Evolutionary conservation across 345 rosid species (phyloP).

Genomic region (Sisymbrium irio): DNA sequence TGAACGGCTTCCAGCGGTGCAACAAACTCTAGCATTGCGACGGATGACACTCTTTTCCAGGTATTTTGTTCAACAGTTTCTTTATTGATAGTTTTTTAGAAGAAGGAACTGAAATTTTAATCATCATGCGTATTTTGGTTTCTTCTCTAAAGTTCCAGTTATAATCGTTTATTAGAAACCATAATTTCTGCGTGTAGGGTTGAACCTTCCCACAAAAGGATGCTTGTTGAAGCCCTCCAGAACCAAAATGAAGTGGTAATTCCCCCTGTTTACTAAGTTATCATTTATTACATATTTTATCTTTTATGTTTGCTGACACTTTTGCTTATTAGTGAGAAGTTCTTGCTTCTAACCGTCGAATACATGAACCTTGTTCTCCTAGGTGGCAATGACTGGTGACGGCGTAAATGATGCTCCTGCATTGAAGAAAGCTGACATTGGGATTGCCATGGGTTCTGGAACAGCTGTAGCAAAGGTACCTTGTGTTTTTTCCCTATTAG

Average conservation of each 20-base stretch:
- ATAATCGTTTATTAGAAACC: background rate
- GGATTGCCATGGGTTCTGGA: constrained; percentile 99
- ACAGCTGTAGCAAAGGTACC: constrained; percentile 98
- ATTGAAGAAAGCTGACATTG: constrained; percentile 92
- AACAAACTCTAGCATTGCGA: constrained; percentile 78
- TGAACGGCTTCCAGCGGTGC: constrained; percentile 90
- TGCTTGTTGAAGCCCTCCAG: constrained; percentile 97
- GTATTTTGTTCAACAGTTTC: constrained; percentile 33
- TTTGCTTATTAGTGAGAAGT: background rate
- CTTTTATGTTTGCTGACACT: background rate
- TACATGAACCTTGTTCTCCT: constrained; percentile 19
- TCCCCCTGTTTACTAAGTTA: constrained; percentile 11
- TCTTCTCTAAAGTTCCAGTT: constrained; percentile 2
- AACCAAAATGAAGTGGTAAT: constrained; percentile 98
- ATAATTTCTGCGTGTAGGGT: constrained; percentile 54
- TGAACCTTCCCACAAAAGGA: constrained; percentile 96
- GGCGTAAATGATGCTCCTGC: constrained; percentile 99
- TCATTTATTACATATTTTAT: constrained; percentile 6
- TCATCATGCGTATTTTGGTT: constrained; percentile 18
- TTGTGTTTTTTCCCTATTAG: background rate
- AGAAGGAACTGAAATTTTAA: constrained; percentile 2
- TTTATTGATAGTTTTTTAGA: background rate
- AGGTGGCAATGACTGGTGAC: constrained; percentile 99
- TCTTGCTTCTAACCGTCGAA: background rate
- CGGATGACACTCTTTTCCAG: constrained; percentile 92